phyloP scores from a whole-genome alignment of 768 basidiomycete species.

The Pleurotus citrinopileatus region DNA sequence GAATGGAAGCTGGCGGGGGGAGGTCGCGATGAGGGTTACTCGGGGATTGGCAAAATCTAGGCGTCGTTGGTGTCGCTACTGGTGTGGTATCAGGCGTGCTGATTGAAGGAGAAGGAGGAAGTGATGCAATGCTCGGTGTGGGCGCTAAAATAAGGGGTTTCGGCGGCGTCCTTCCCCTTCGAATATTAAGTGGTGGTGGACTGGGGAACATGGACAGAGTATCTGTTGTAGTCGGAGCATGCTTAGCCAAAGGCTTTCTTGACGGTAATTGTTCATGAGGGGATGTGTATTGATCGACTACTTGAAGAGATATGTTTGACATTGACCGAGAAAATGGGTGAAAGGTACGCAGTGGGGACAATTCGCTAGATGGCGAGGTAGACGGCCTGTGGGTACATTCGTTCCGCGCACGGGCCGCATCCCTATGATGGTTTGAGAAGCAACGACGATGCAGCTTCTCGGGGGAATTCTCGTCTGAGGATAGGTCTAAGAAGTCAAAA shows the following conservation, averaged over 20 bases:
- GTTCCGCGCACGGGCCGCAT: no score
- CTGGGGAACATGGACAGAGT: constrained; percentile 13
- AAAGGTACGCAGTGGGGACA: not conserved
- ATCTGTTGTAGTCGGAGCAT: not conserved
- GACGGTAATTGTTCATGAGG: not conserved
- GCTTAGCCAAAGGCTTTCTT: constrained; percentile 19
- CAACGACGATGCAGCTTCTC: constrained; percentile 4
- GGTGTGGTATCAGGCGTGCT: constrained; percentile 41
- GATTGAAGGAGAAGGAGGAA: constrained; percentile 28
- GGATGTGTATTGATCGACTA: not conserved
- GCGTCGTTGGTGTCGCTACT: constrained; percentile 38
- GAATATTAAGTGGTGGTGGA: constrained; percentile 15
- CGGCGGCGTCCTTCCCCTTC: constrained; percentile 22
- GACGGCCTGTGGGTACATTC: constrained; percentile 6
- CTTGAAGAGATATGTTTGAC: not conserved
- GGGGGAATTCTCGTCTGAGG: not conserved
- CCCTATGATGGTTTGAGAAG: constrained; percentile 1
- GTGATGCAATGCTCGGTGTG: constrained; percentile 23
- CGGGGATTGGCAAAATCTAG: constrained; percentile 17
- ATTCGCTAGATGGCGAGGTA: not conserved
- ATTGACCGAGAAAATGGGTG: constrained; percentile 4
- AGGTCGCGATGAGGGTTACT: constrained; percentile 11
- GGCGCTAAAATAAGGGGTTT: constrained; percentile 36
- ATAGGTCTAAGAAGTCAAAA: constrained; percentile 5
- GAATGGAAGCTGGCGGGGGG: constrained; percentile 16